These are phyloP conservation scores for Elsinoe arachidis DNA, from an alignment of 2,329 filamentous ascomycete species.

Conservation along the genomic window DNA sequence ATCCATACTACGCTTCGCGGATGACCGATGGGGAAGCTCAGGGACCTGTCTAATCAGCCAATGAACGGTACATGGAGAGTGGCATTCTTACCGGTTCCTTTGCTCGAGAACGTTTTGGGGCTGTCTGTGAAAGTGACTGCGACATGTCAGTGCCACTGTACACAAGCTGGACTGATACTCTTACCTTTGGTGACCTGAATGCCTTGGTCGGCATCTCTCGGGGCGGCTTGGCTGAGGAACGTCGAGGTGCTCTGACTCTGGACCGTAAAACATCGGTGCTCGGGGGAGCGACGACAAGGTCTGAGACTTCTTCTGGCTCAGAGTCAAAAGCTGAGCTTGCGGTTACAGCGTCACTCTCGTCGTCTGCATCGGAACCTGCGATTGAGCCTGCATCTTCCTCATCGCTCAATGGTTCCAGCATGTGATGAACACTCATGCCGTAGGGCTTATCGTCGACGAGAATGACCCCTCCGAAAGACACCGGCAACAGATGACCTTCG, in stretches of 20 bases:
- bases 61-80: neutral
- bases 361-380: constrained; percentile 33
- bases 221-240: constrained; percentile 19
- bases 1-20: neutral
- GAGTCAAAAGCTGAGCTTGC: constrained; percentile 31
- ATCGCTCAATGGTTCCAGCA: constrained; percentile 63
- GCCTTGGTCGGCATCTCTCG: too few species aligned
- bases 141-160: too few species aligned
- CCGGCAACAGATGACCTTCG: constrained; percentile 76
- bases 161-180: too few species aligned
- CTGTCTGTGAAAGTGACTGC: neutral
- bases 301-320: constrained; percentile 44
- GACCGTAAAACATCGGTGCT: constrained; percentile 9
- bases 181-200: too few species aligned
- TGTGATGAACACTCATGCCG: constrained; percentile 95
- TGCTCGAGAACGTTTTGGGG: constrained; percentile 48
- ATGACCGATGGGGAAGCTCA: neutral
- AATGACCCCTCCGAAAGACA: constrained; percentile 82
- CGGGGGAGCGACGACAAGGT: constrained; percentile 23
- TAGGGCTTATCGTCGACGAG: constrained; percentile 76
- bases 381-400: constrained; percentile 40
- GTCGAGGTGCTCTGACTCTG: constrained; percentile 19
- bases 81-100: neutral
- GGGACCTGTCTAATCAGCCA: neutral
- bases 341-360: constrained; percentile 23